A percentile compares a stretch with the other conserved stretches of the same genome.
phyloP scores from a whole-genome alignment of 768 basidiomycete species.

The Hypholoma sublateritium region DNA sequence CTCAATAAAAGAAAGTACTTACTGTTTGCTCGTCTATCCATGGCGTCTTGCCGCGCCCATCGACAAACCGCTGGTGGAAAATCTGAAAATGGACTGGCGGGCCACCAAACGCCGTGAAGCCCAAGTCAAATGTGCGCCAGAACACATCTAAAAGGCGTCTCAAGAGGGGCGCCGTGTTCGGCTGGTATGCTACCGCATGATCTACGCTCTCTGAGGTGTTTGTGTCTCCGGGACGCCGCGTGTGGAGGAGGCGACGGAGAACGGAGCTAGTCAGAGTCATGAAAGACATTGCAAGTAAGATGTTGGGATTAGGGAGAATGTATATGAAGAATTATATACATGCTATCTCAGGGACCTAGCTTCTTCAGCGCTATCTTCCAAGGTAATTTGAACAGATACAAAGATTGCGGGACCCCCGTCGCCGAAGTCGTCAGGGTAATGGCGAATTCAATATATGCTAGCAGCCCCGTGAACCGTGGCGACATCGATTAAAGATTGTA shows the following conservation, averaged over 20 bases:
- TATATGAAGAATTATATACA: no score
- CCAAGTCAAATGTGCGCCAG: slow-evolving; percentile 35
- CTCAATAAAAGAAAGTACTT: slow-evolving; percentile 2
- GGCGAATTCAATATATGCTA: no score
- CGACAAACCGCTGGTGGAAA: slow-evolving; percentile 39
- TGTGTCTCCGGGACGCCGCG: neutral
- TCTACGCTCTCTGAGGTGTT: neutral
- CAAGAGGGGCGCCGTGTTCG: slow-evolving; percentile 20
- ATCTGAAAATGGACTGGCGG: slow-evolving; percentile 50
- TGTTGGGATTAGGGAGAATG: no score
- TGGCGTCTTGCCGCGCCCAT: slow-evolving; percentile 31
- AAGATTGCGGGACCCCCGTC: no score
- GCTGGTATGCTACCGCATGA: slow-evolving; percentile 9
- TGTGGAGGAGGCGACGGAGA: slow-evolving; percentile 7
- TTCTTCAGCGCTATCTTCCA: no score
- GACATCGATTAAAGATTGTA: no score
- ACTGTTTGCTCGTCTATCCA: slow-evolving; percentile 44
- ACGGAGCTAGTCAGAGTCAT: slow-evolving; percentile 12
- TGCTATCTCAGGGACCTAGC: no score
- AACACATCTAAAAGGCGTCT: slow-evolving; percentile 31
- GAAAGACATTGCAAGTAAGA: slow-evolving; percentile 10
- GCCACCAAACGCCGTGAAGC: slow-evolving; percentile 48
- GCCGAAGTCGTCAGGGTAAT: no score
- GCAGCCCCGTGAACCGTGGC: no score
- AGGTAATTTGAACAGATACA: no score